Conservation (phyloP, 2,329 filamentous ascomycete species). For the Thermothelomyces thermophilus region DNA sequence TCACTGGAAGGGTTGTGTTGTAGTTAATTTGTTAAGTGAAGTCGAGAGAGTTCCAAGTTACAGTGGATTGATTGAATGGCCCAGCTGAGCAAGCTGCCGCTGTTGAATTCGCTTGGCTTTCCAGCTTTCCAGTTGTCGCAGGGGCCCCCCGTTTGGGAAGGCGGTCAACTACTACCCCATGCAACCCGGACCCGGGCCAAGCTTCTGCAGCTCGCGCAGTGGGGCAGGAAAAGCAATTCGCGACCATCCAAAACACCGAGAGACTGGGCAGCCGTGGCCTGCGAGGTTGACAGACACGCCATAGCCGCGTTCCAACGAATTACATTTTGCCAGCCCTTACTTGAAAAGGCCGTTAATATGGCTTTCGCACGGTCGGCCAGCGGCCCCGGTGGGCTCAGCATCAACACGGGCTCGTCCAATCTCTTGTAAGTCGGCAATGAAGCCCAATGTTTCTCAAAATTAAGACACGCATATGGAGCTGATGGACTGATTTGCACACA, state of each 20-base stretch:
- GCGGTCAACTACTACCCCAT: constrained; percentile 20
- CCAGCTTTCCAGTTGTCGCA: not conserved
- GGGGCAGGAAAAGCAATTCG: constrained; percentile 17
- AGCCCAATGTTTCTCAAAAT: no score
- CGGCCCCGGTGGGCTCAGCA: constrained; percentile 54
- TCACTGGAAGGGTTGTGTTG: not conserved
- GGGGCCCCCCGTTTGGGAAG: constrained; percentile 15
- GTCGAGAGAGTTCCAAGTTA: no score
- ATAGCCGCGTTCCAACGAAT: constrained; percentile 10
- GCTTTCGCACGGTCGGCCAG: constrained; percentile 44
- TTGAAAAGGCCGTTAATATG: constrained; percentile 8
- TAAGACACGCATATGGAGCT: constrained; percentile 7
- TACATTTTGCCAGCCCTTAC: constrained; percentile 3
- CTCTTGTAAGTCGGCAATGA: constrained; percentile 38
- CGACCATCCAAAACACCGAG: constrained; percentile 12
- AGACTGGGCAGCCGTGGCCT: not conserved
- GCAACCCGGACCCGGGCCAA: constrained; percentile 11
- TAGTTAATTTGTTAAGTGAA: not conserved
- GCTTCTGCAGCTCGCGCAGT: constrained; percentile 7
- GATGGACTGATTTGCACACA: constrained; percentile 13
- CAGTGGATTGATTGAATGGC: not conserved
- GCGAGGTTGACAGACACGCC: constrained; percentile 7
- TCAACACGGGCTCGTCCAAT: constrained; percentile 58
- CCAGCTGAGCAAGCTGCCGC: not conserved
- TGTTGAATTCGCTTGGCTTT: constrained; percentile 5